Percentiles rank a stretch among this genome's conserved stretches.
Conservation (phyloP, 2,329 filamentous ascomycete species). For the Pseudohalonectria lignicola region DNA sequence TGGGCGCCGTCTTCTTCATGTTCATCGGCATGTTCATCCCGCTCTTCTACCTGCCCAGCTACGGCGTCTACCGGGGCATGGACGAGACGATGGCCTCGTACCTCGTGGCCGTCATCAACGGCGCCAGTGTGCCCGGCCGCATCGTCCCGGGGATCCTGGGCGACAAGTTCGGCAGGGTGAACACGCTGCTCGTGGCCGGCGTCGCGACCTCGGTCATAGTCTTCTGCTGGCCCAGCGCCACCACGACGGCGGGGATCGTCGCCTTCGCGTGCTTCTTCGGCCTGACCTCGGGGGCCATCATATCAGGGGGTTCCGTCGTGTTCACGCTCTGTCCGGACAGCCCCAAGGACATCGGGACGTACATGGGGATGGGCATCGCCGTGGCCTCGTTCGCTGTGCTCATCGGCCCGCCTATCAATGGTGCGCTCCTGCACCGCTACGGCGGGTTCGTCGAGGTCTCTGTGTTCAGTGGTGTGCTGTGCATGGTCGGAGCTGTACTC, state of each 20-base stretch:
- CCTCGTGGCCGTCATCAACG: constrained; percentile 51
- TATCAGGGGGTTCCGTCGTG: constrained; percentile 24
- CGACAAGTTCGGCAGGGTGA: constrained; percentile 38
- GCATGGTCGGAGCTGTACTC: constrained; percentile 12
- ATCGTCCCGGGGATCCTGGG: constrained; percentile 40
- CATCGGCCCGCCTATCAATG: constrained; percentile 32
- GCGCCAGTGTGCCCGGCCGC: constrained; percentile 40
- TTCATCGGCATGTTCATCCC: constrained; percentile 33
- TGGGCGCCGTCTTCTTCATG: constrained; percentile 11
- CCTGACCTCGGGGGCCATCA: constrained; percentile 16
- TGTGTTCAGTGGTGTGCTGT: constrained; percentile 24
- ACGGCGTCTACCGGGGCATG: constrained; percentile 30
- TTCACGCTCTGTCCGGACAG: constrained; percentile 25
- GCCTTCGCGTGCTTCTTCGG: constrained; percentile 10
- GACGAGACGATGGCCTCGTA: constrained; percentile 46
- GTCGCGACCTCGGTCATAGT: constrained; percentile 11
- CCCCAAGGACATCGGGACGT: constrained; percentile 38
- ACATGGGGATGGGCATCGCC: constrained; percentile 30
- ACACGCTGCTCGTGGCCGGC: constrained; percentile 11
- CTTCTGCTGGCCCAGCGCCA: constrained; percentile 15
- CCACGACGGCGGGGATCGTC: constrained; percentile 8
- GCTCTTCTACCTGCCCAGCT: constrained; percentile 44
- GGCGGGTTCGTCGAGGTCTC: constrained; percentile 22
- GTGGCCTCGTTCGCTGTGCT: constrained; percentile 25
- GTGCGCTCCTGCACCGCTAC: constrained; percentile 26